Evolutionary conservation across 2,329 filamentous ascomycete genomes (phyloP).

Genomic region (Alternaria sp.): DNA sequence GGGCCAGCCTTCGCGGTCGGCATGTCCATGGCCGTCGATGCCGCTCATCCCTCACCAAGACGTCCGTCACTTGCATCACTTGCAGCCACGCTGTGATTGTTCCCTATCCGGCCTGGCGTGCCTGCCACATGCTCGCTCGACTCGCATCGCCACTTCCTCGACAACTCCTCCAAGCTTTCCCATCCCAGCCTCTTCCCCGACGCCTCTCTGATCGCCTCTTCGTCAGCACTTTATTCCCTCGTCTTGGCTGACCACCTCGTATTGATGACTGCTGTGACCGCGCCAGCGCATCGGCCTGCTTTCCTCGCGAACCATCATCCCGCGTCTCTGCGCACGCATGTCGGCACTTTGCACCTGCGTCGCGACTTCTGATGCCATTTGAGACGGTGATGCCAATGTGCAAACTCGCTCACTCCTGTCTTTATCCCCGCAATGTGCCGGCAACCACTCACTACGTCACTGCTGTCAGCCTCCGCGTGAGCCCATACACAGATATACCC

Average conservation of each 20-base stretch:
- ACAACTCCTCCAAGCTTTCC: background rate
- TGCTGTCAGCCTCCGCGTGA: conserved; percentile 3
- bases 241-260: background rate
- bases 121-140: conserved; percentile 2
- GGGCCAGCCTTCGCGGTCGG: background rate
- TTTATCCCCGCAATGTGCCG: background rate
- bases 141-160: conserved; percentile 10
- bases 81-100: background rate
- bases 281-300: background rate
- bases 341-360: conserved; percentile 13
- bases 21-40: background rate
- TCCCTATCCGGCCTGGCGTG: conserved; percentile 3
- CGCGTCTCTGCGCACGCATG: background rate
- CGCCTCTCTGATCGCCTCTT: background rate
- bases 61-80: background rate
- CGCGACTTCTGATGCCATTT: background rate
- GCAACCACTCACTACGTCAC: conserved; percentile 4
- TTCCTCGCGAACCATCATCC: background rate
- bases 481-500: background rate
- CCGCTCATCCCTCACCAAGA: background rate
- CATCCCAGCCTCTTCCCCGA: no score
- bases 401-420: background rate
- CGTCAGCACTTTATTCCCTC: conserved; percentile 3
- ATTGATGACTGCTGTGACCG: conserved; percentile 1
- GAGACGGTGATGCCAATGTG: background rate